Percentiles rank a stretch among this genome's conserved stretches.
These are phyloP conservation scores for Fusarium oligoseptatum DNA, from an alignment of 2,329 filamentous ascomycete genomes.

Conservation along the genomic window DNA sequence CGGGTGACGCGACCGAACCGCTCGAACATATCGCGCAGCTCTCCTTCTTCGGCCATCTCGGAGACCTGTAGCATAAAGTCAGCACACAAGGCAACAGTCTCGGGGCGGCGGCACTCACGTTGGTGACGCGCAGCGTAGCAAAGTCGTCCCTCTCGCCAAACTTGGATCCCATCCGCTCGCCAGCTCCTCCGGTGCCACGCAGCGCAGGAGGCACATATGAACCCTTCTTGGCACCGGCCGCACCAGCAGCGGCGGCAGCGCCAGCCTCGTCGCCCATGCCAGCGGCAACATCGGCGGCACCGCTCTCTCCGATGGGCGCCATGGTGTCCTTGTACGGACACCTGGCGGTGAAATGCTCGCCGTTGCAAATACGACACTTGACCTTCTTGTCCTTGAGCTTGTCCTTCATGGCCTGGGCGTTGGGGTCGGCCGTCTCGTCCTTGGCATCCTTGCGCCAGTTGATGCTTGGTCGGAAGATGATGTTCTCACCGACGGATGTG, in stretches of 20 bases:
- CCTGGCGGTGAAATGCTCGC: constrained; percentile 98
- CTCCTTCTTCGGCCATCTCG: constrained; percentile 95
- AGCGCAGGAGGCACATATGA: constrained; percentile 96
- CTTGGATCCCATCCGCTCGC: constrained; percentile 91
- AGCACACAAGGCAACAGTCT: constrained; percentile 28
- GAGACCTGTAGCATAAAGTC: constrained; percentile 74
- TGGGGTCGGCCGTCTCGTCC: constrained; percentile 80
- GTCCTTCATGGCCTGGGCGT: constrained; percentile 81
- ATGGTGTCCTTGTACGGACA: constrained; percentile 99
- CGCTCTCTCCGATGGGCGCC: constrained; percentile 81
- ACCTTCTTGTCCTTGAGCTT: constrained; percentile 99
- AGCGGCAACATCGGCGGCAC: constrained; percentile 66
- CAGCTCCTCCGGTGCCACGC: constrained; percentile 75
- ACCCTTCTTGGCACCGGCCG: constrained; percentile 68
- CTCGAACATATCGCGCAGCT: constrained; percentile 98
- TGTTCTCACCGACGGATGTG: constrained; percentile 96
- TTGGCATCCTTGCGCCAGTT: constrained; percentile 95
- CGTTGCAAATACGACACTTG: constrained; percentile 98
- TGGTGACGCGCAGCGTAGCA: constrained; percentile 96
- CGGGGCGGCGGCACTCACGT: constrained; percentile 74
- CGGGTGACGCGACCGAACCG: constrained; percentile 95
- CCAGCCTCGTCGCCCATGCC: constrained; percentile 65
- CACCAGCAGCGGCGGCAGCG: constrained; percentile 58
- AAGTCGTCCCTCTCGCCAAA: constrained; percentile 94
- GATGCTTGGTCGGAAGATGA: constrained; percentile 91